phyloP scores from a whole-genome alignment of 1,139 yeast genomes.

The Yamadazyma pseudoaaseri region DNA sequence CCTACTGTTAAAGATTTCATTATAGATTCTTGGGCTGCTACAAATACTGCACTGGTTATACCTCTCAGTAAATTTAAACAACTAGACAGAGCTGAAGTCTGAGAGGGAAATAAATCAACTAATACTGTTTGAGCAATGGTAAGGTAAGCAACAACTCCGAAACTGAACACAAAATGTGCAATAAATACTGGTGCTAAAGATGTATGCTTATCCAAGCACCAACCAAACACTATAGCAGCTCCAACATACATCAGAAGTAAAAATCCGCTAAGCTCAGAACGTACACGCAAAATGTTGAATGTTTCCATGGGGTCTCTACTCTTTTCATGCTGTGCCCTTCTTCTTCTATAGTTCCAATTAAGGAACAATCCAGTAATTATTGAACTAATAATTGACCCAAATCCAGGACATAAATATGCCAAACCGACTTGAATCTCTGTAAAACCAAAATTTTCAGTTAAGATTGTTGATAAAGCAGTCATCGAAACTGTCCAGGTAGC shows the following conservation, averaged over 20 bases:
- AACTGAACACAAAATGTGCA: slow-evolving; percentile 51
- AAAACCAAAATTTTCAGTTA: slow-evolving; percentile 49
- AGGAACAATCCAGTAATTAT: slow-evolving; percentile 45
- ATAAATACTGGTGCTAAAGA: slow-evolving; percentile 57
- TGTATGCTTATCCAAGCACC: slow-evolving; percentile 57
- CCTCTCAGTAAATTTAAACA: slow-evolving; percentile 36
- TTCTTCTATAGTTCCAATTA: slow-evolving; percentile 41
- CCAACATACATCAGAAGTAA: slow-evolving; percentile 29
- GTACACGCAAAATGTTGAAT: slow-evolving; percentile 26
- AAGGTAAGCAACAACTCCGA: slow-evolving; percentile 20
- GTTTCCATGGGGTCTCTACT: slow-evolving; percentile 11
- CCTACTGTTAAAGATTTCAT: slow-evolving; percentile 52
- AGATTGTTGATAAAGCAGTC: slow-evolving; percentile 59
- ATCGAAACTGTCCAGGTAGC: slow-evolving; percentile 69
- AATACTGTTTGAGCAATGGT: slow-evolving; percentile 26
- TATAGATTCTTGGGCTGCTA: slow-evolving; percentile 64
- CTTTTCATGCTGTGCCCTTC: slow-evolving; percentile 29
- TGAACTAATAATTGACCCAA: slow-evolving; percentile 57
- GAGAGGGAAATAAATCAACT: slow-evolving; percentile 30
- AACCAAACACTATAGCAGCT: slow-evolving; percentile 55
- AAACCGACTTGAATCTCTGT: slow-evolving; percentile 57
- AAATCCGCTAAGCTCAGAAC: slow-evolving; percentile 28
- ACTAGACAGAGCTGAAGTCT: slow-evolving; percentile 30
- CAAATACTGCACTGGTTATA: slow-evolving; percentile 56
- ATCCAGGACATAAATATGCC: slow-evolving; percentile 59